Conservation (phyloP, 495 filamentous ascomycete species). For the Letharia columbiana region DNA sequence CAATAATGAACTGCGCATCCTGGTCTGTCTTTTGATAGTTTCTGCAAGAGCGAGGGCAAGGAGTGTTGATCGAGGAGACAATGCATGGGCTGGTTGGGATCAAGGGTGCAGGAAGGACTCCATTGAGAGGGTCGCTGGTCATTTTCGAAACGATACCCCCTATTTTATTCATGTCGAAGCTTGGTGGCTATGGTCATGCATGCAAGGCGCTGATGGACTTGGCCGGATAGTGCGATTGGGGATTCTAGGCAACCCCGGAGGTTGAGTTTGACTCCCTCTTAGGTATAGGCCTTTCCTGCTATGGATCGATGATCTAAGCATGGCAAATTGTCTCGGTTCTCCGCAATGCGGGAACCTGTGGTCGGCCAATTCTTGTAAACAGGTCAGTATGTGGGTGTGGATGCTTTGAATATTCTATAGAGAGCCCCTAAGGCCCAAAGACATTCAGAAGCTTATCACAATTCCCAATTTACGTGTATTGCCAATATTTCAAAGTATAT, state of each 20-base stretch:
- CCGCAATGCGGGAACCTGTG: neutral
- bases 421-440: constrained; percentile 7
- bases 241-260: constrained; percentile 14
- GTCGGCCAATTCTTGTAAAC: neutral
- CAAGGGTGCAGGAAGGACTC: neutral
- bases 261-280: constrained; percentile 9
- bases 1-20: constrained; percentile 28
- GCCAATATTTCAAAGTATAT: neutral
- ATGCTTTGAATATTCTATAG: neutral
- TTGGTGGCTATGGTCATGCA: constrained; percentile 6
- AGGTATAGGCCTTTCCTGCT: neutral
- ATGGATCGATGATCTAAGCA: neutral
- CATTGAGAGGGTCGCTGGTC: constrained; percentile 5
- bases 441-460: neutral
- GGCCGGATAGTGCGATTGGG: constrained; percentile 1
- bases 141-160: constrained; percentile 20
- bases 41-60: constrained; percentile 15
- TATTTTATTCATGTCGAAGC: constrained; percentile 11
- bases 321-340: constrained; percentile 9
- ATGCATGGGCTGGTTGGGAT: constrained; percentile 3
- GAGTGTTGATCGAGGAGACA: neutral
- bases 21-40: constrained; percentile 21
- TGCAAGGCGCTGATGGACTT: constrained; percentile 19
- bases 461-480: neutral
- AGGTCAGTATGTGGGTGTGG: neutral